Base-by-base conservation (phyloP, 345 rosid genomes). In the Populus deltoides region DNA sequence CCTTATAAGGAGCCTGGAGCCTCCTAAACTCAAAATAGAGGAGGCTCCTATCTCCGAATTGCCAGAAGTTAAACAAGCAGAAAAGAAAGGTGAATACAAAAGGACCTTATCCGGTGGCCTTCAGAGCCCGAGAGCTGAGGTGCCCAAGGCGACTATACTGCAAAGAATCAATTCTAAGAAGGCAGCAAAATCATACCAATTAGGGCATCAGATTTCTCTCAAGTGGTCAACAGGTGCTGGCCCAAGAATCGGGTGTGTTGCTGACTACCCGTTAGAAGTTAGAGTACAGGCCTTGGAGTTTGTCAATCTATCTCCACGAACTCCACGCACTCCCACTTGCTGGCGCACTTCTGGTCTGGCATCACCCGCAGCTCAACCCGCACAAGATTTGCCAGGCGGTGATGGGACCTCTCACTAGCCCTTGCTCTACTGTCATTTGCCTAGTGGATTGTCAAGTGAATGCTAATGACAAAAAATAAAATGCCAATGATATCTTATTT, bases 181-280 rank as follows among this genome's bases (percentile, higher is more conserved):
- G 80, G 88, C 82, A 4, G 85, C 82, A 0, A 84, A 83, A 70
- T 92, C 93, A 16, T 87, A 90, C 66, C 94, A 93, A 69, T 77
- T 94, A 72, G 97, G 97, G 43, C 89, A 92, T 82, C 97, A 94
- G 70, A 84, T 94, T 68, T 79, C 94, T 12, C 87, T 83, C 70
- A 92, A 89, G 81, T 94, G 98, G 98, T 85, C 97, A 20, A 90
- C 94, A 0, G 94, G 97, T 45, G 94, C 89, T 17, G 94, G 97
- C 63, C 98, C 97, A 27, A 87, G 94, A 75, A 89, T 89, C 17
- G 98, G 94, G 22, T 95, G 99, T 74, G 90, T 91, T 63, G 98
- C 97, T 1, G 99, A 95, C 83, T 95, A 93, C 80, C 98, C 99
- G 0, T 70, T 84, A 8, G 88, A 92, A 78, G 82, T 95, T 49